A percentile compares a stretch with the other conserved stretches of the same genome.
These are phyloP conservation scores for Trichoderma semiorbis DNA, from an alignment of 2,329 filamentous ascomycete genomes.

Conservation along the genomic window DNA sequence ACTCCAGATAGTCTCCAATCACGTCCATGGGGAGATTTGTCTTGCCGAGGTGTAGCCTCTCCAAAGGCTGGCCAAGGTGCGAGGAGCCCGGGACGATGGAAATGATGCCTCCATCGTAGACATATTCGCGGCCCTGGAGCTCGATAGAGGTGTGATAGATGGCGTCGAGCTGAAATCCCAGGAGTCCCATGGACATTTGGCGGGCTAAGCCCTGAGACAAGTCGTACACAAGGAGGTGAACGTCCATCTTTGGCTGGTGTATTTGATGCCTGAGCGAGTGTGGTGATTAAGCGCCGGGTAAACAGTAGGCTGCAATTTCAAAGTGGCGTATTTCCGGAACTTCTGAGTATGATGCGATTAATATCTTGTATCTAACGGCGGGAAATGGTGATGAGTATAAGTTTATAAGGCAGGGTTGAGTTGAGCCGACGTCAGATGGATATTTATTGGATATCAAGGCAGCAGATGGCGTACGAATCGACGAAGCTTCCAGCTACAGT, in stretches of 20 bases:
- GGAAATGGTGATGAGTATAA: not conserved
- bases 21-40: slow-evolving; percentile 78
- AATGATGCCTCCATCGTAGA: slow-evolving; percentile 85
- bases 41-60: slow-evolving; percentile 68
- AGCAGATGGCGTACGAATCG: slow-evolving; percentile 15
- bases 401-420: not conserved
- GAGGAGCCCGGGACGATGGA: slow-evolving; percentile 76
- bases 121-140: slow-evolving; percentile 79
- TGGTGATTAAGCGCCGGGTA: not conserved
- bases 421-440: not conserved
- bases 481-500: slow-evolving; percentile 4
- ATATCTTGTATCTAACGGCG: not conserved
- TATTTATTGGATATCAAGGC: slow-evolving; percentile 10
- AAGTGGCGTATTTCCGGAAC: not conserved
- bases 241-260: slow-evolving; percentile 56
- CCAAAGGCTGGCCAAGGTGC: slow-evolving; percentile 81
- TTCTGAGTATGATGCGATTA: not conserved
- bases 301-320: not conserved
- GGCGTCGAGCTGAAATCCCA: slow-evolving; percentile 72
- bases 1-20: slow-evolving; percentile 83
- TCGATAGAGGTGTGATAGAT: slow-evolving; percentile 94
- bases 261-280: not conserved
- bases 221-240: slow-evolving; percentile 76
- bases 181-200: slow-evolving; percentile 50
- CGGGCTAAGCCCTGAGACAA: slow-evolving; percentile 61